phyloP scores from a whole-genome alignment of 78 protist genomes.

The slime mould (Dictyostelium discoideum) region dicty_2.7 NC_007091.3:1377001-1377500 shows the following conservation, averaged over 20 bases:
- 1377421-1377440: neutral
- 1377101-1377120: neutral
- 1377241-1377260: neutral
- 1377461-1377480: neutral
- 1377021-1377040: slow-evolving; percentile 4
- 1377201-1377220: neutral
- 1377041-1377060: neutral
- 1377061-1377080: neutral
- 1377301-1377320: neutral
- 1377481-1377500: slow-evolving; percentile 12
- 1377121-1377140: neutral
- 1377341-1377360: slow-evolving; percentile 6
- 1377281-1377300: neutral
- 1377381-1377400: neutral
- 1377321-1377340: slow-evolving; percentile 7
- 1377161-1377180: neutral
- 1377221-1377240: neutral
- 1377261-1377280: no score
- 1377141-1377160: neutral
- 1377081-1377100: slow-evolving; percentile 6
- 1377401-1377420: neutral
- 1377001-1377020: neutral
- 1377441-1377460: neutral
- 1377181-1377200: neutral
- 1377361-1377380: neutral